Evolutionary conservation across 1,139 yeast genomes (phyloP).

Genomic region (Geotrichum australiense): DNA sequence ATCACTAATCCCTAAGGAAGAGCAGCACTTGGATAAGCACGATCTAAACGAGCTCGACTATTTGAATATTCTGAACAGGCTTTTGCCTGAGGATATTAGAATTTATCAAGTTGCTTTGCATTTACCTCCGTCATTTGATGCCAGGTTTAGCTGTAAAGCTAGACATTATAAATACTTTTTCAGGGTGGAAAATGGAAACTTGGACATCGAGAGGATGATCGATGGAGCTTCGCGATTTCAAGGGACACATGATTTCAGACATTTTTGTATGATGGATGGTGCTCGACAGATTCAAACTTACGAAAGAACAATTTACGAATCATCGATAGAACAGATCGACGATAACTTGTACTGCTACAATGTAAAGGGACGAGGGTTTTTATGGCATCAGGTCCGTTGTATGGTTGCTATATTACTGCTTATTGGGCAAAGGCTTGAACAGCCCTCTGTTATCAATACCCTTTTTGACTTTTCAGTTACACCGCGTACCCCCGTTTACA

Average conservation of each 20-base stretch:
- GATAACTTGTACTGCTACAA: constrained; percentile 52
- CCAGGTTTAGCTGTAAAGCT: constrained; percentile 77
- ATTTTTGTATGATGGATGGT: constrained; percentile 92
- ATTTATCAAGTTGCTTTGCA: constrained; percentile 72
- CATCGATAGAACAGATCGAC: constrained; percentile 23
- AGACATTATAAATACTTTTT: constrained; percentile 86
- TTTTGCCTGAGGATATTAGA: constrained; percentile 75
- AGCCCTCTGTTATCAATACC: constrained; percentile 47
- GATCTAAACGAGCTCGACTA: constrained; percentile 74
- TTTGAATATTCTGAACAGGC: constrained; percentile 62
- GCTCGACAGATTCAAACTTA: constrained; percentile 84
- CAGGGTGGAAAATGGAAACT: constrained; percentile 19
- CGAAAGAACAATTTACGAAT: constrained; percentile 44
- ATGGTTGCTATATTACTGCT: constrained; percentile 80
- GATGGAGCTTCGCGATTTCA: constrained; percentile 57
- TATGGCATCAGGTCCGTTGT: constrained; percentile 98
- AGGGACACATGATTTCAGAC: constrained; percentile 87
- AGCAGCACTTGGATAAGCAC: constrained; percentile 47
- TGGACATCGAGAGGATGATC: constrained; percentile 63
- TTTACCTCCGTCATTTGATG: constrained; percentile 81
- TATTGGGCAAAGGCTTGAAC: constrained; percentile 73
- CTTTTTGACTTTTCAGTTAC: constrained; percentile 47
- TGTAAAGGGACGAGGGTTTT: constrained; percentile 78
- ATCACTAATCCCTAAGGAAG: constrained; percentile 50
- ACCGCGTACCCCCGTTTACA: constrained; percentile 73